Evolutionary conservation across 306 rosid genomes (phyloP).

Genomic region (Cicer arietinum): DNA sequence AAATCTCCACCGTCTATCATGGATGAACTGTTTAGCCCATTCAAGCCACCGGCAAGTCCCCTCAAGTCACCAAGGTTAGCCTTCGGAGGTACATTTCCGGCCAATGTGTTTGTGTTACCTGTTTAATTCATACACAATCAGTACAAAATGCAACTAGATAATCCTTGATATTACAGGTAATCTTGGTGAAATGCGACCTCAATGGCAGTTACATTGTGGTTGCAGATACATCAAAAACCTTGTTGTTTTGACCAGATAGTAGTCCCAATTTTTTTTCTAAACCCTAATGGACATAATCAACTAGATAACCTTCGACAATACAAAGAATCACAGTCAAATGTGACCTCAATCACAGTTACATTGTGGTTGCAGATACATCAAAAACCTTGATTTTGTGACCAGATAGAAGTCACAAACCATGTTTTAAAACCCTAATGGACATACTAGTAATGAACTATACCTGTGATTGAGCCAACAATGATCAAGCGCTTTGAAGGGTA

Average conservation of each 20-base stretch:
- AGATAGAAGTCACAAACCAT: background rate
- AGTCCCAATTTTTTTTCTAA: too few species aligned
- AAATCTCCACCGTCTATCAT: constrained; percentile 96
- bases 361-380: background rate
- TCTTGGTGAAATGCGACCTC: background rate
- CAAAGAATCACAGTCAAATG: background rate
- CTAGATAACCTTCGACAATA: background rate
- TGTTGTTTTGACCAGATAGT: background rate
- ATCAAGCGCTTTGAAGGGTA: constrained; percentile 87
- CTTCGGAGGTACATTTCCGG: constrained; percentile 99
- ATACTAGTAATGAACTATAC: constrained; percentile 44
- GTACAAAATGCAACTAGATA: constrained; percentile 31
- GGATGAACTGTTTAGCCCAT: constrained; percentile 80
- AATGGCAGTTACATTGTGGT: background rate
- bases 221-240: background rate
- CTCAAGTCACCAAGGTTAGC: constrained; percentile 98
- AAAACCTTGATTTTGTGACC: background rate
- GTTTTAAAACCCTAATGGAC: background rate
- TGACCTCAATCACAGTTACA: background rate
- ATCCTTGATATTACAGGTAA: background rate
- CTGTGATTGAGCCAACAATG: constrained; percentile 97
- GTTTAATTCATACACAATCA: constrained; percentile 43
- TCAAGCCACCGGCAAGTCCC: constrained; percentile 89
- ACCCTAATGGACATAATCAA: background rate
- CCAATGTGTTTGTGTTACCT: constrained; percentile 97